phyloP scores from a whole-genome alignment of 345 rosid genomes.

The Gossypium raimondii region DNA sequence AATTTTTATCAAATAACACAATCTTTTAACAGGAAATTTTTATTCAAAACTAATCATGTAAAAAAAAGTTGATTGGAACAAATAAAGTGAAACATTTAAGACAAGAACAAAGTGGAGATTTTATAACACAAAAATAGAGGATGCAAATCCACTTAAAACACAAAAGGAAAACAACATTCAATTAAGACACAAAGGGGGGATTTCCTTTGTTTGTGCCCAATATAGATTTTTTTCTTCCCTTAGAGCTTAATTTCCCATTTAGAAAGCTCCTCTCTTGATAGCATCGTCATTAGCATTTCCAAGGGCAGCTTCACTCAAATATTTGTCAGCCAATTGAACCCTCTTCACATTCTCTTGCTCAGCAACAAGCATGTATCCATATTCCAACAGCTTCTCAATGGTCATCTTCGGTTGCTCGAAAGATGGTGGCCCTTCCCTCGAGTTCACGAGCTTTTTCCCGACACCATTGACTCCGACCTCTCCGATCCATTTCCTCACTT shows the following conservation, averaged over 20 bases:
- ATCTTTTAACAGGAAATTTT: too few species aligned
- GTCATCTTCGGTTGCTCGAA: conserved; percentile 82
- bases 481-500: conserved; percentile 82
- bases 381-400: conserved; percentile 64
- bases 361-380: conserved; percentile 79
- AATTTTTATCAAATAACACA: too few species aligned
- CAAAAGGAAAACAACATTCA: neutral
- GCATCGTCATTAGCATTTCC: conserved; percentile 80
- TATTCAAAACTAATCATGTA: neutral
- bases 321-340: conserved; percentile 89
- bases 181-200: too few species aligned
- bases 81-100: neutral
- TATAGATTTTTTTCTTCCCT: neutral
- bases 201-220: too few species aligned
- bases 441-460: conserved; percentile 91
- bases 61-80: neutral
- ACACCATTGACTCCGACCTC: conserved; percentile 54
- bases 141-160: conserved; percentile 4
- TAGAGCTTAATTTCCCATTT: neutral
- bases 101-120: neutral
- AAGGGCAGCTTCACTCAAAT: conserved; percentile 79
- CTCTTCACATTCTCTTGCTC: conserved; percentile 97
- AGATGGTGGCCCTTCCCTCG: conserved; percentile 70
- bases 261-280: conserved; percentile 64
- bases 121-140: conserved; percentile 26